Base-by-base conservation (phyloP, 2,329 filamentous ascomycete genomes). In the Bipolaris zeicola region DNA sequence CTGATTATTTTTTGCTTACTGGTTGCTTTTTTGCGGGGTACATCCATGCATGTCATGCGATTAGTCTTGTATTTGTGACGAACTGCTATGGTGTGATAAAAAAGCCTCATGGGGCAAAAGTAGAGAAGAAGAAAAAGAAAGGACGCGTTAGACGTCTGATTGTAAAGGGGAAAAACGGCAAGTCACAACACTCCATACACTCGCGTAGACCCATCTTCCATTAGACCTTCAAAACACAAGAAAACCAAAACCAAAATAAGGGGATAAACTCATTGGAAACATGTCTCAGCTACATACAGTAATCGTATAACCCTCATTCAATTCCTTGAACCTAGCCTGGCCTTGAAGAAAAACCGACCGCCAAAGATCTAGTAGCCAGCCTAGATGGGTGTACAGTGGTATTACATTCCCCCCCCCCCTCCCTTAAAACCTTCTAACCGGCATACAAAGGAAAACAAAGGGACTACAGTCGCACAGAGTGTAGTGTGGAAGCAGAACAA, bases 341-440 rank as follows among this genome's bases (percentile, higher is more conserved):
- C 28, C 28, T 31, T 2, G 10, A 13, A 20, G 4, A 13, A 11
- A 11, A 31, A 31, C 36, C 36, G 39, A 42, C 39, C 39, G 39
- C 39, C 22, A 18, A 26, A 38, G 16, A 43, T 57, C 55, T 58
- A 56, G 59, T 62, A 50, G 50, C 62, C 64, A 55, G 64, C 62
- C 53, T 58, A 63, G 55, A 65, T 49, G 41, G 28, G 45, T 43
- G 48, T 42, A 48, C 37, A 47, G 46, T 45, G 49, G 42, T 38
- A 24, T 49, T 45, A 45, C 42, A 31, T 33, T 33, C 6, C 26
- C 26, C 26, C 1, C 6, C 22, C 20, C 14, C 13, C 37, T 3
- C n/a, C 8, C 8, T 16, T 13, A 22, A 20, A 49, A 38, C 33
- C 33, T 20, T 36, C 28, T 31, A 14, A 57, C 39, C 11, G 37